These are phyloP conservation scores for Scolecobasidium constrictum DNA, from an alignment of 2,329 filamentous ascomycete genomes.

Conservation along the genomic window DNA sequence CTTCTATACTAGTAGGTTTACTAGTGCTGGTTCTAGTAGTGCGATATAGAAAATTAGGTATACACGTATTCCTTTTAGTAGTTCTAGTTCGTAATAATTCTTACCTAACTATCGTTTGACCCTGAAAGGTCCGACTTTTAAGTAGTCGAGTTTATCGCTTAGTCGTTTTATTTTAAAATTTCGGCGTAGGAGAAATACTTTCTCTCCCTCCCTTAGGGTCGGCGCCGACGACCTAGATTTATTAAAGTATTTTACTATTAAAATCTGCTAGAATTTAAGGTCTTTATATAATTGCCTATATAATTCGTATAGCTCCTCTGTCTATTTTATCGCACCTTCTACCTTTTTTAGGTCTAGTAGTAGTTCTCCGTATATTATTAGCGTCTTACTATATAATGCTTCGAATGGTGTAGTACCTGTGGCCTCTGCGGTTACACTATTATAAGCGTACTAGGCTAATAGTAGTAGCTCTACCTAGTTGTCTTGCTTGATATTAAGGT, in stretches of 20 bases:
- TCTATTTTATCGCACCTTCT: background rate
- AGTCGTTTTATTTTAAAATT: slow-evolving; percentile 14
- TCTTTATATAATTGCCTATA: slow-evolving; percentile 1
- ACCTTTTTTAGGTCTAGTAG: background rate
- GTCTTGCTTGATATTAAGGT: slow-evolving; percentile 12
- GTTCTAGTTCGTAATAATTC: slow-evolving; percentile 3
- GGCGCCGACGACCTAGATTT: slow-evolving; percentile 2
- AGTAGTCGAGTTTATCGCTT: slow-evolving; percentile 9
- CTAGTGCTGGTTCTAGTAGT: slow-evolving; percentile 22
- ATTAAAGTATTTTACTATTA: slow-evolving; percentile 4
- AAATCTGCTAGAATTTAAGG: too few relatives aligned
- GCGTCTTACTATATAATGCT: slow-evolving; percentile 3
- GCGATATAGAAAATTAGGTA: slow-evolving; percentile 5
- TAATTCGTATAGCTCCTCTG: background rate
- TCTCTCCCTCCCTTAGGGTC: slow-evolving; percentile 9
- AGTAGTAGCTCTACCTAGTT: slow-evolving; percentile 12
- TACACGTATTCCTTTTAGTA: slow-evolving; percentile 3
- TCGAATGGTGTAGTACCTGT: background rate
- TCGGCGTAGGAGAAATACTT: slow-evolving; percentile 7
- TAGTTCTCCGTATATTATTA: background rate
- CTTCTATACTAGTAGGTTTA: background rate
- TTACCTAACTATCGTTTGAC: background rate
- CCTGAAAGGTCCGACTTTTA: slow-evolving; percentile 6
- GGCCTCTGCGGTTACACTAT: too few relatives aligned
- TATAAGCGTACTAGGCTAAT: too few relatives aligned